Conservation (phyloP, 202 grass and related monocot species). For the Setaria italica region DNA sequence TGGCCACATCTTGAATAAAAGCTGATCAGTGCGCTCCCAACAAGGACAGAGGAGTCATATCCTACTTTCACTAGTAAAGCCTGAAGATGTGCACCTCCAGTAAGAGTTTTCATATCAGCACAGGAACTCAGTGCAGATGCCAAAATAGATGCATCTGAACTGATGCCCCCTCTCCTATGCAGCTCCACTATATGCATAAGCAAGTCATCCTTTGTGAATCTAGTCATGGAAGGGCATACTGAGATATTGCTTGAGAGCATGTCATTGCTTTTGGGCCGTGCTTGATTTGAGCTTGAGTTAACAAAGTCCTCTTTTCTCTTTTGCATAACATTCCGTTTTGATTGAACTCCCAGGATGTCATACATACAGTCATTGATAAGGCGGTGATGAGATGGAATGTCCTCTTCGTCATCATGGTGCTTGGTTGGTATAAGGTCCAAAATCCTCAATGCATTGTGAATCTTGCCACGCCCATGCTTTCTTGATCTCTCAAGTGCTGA, state of each 20-base stretch:
- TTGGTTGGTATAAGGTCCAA: slow-evolving; percentile 50
- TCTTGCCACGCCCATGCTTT: slow-evolving; percentile 1
- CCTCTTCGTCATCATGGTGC: slow-evolving; percentile 9
- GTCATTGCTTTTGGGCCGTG: background rate
- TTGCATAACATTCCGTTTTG: background rate
- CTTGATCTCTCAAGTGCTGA: slow-evolving; percentile 29
- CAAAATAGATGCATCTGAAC: slow-evolving; percentile 50
- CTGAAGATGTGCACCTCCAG: slow-evolving; percentile 56
- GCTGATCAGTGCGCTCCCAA: slow-evolving; percentile 64
- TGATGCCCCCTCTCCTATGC: slow-evolving; percentile 44
- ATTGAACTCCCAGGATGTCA: slow-evolving; percentile 50
- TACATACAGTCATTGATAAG: slow-evolving; percentile 61
- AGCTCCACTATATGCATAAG: slow-evolving; percentile 58
- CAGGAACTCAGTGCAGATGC: slow-evolving; percentile 55
- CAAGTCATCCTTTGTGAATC: slow-evolving; percentile 34
- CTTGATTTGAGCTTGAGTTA: slow-evolving; percentile 28
- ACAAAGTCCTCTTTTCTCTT: slow-evolving; percentile 17
- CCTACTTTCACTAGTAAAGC: slow-evolving; percentile 60
- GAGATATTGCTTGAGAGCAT: background rate
- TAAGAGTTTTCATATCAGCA: slow-evolving; percentile 41
- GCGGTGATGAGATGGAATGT: slow-evolving; percentile 45
- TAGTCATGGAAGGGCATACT: slow-evolving; percentile 22
- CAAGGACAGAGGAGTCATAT: slow-evolving; percentile 40
- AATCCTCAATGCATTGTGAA: slow-evolving; percentile 47
- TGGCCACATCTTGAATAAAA: slow-evolving; percentile 57